phyloP scores from a whole-genome alignment of 495 filamentous ascomycete species.

The Astrothelium macrocarpum region DNA sequence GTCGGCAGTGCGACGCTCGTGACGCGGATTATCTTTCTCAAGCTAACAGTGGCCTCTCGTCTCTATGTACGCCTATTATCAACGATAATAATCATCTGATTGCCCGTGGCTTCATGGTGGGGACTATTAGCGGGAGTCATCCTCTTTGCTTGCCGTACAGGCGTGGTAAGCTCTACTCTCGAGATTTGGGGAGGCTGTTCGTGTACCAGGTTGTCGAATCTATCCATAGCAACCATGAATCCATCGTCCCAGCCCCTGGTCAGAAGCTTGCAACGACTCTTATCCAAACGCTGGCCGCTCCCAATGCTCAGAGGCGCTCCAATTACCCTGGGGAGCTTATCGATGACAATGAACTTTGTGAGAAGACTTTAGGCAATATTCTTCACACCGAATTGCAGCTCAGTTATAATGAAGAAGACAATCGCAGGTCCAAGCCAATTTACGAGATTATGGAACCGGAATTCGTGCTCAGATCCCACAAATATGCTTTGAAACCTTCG shows the following conservation, averaged over 20 bases:
- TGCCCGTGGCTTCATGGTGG: neutral
- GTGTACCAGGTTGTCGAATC: neutral
- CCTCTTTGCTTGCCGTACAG: neutral
- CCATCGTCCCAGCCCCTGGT: neutral
- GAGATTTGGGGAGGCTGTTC: neutral
- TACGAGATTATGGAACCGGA: neutral
- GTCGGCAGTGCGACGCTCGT: neutral
- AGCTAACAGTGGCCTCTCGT: neutral
- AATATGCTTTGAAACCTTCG: neutral
- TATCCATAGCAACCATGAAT: neutral
- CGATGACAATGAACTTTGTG: neutral
- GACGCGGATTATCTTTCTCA: neutral
- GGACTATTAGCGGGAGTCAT: neutral
- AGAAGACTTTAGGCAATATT: neutral
- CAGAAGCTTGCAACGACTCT: neutral
- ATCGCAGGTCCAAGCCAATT: neutral
- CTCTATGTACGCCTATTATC: neutral
- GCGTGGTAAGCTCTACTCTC: neutral
- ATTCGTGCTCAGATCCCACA: neutral
- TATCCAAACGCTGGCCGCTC: neutral
- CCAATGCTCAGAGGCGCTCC: neutral
- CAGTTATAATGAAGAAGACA: neutral
- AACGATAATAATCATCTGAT: neutral
- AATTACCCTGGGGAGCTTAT: neutral
- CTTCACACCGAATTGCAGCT: neutral